Percentiles rank a stretch among this genome's conserved stretches.
phyloP scores from a whole-genome alignment of 306 rosid genomes.

The Cicer chorassanicum region DNA sequence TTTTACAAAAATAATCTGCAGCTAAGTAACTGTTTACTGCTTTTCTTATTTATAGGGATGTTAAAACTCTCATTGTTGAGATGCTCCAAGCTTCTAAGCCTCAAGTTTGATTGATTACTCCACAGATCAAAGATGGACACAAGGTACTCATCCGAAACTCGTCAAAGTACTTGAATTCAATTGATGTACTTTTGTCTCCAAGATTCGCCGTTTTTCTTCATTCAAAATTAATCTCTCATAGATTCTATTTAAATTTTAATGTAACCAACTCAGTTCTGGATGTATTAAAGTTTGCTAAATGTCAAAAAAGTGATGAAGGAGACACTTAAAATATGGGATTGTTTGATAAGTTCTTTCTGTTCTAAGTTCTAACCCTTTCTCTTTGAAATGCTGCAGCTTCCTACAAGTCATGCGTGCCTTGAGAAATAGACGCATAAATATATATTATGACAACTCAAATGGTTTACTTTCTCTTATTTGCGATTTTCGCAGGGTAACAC shows the following conservation, averaged over 20 bases:
- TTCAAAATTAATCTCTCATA: slow-evolving; percentile 25
- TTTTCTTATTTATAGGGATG: slow-evolving; percentile 64
- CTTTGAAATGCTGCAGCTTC: slow-evolving; percentile 48
- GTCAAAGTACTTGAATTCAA: slow-evolving; percentile 16
- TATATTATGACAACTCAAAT: slow-evolving; percentile 31
- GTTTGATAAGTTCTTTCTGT: slow-evolving; percentile 18
- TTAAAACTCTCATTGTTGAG: slow-evolving; percentile 92
- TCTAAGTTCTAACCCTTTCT: slow-evolving; percentile 21
- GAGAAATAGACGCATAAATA: slow-evolving; percentile 36
- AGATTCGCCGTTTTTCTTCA: slow-evolving; percentile 30
- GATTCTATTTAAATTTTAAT: slow-evolving; percentile 9
- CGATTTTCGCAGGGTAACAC: slow-evolving; percentile 9
- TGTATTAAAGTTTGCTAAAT: slow-evolving; percentile 10
- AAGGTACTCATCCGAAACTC: slow-evolving; percentile 49
- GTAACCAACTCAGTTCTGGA: slow-evolving; percentile 9
- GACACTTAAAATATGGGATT: slow-evolving; percentile 8
- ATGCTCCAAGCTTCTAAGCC: slow-evolving; percentile 88
- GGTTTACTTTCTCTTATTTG: slow-evolving; percentile 26
- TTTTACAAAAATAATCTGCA: neutral
- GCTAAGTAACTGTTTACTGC: neutral
- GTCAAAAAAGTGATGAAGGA: slow-evolving; percentile 10
- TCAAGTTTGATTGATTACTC: slow-evolving; percentile 50
- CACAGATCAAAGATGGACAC: slow-evolving; percentile 33
- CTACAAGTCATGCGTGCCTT: slow-evolving; percentile 30
- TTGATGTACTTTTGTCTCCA: slow-evolving; percentile 10